Evolutionary conservation across 768 basidiomycete genomes (phyloP).

Genomic region (Lactifluus subvellereus): DNA sequence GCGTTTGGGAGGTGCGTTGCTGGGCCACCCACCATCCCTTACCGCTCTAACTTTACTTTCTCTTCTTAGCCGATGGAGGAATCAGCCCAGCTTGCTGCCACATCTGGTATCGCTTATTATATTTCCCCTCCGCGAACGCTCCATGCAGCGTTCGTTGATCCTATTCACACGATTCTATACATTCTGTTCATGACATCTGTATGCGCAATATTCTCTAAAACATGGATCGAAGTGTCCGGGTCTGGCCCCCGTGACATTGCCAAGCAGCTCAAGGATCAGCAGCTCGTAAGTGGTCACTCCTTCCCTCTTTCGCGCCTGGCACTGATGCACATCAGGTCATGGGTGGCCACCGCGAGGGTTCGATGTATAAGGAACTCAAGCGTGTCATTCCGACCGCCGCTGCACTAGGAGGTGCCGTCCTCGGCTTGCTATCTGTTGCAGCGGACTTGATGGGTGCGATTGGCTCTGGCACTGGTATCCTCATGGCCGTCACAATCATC

Average conservation of each 20-base stretch:
- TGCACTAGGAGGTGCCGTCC: slow-evolving; percentile 94
- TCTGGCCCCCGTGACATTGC: slow-evolving; percentile 94
- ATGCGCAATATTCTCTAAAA: slow-evolving; percentile 97
- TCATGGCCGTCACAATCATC: slow-evolving; percentile 98
- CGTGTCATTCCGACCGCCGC: slow-evolving; percentile 97
- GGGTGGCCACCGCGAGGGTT: slow-evolving; percentile 87
- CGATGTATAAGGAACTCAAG: slow-evolving; percentile 99
- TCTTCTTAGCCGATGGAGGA: slow-evolving; percentile 78
- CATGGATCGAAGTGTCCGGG: slow-evolving; percentile 99
- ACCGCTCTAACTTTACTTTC: slow-evolving; percentile 3
- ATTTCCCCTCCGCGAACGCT: slow-evolving; percentile 97
- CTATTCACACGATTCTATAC: slow-evolving; percentile 88
- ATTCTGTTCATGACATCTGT: slow-evolving; percentile 89
- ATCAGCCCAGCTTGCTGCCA: slow-evolving; percentile 84
- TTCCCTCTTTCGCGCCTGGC: not conserved
- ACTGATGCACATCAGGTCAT: slow-evolving; percentile 46
- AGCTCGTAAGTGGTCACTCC: slow-evolving; percentile 55
- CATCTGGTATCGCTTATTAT: slow-evolving; percentile 92
- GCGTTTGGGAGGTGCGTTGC: slow-evolving; percentile 90
- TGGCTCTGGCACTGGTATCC: slow-evolving; percentile 90
- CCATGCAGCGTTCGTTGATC: slow-evolving; percentile 81
- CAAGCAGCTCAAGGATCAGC: slow-evolving; percentile 97
- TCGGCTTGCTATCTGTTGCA: slow-evolving; percentile 83
- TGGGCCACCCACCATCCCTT: not conserved
- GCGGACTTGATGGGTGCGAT: slow-evolving; percentile 96